phyloP scores from a whole-genome alignment of 495 filamentous ascomycete genomes.

The Penicillium chermesinum region DNA sequence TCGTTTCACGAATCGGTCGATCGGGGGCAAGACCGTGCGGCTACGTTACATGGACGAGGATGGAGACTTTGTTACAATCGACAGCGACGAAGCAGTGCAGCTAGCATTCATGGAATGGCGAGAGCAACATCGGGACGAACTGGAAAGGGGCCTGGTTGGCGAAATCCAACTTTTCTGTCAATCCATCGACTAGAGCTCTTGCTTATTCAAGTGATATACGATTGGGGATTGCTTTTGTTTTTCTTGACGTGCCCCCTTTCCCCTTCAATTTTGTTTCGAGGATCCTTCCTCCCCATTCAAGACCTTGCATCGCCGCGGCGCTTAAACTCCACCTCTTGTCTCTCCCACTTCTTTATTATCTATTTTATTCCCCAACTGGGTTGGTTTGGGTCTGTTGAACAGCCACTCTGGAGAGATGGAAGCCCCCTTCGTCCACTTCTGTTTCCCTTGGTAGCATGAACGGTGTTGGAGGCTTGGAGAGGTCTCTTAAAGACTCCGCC shows the following conservation, averaged over 20 bases:
- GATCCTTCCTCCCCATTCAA: constrained; percentile 4
- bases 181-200: constrained; percentile 33
- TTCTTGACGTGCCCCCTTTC: background rate
- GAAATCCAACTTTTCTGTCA: constrained; percentile 81
- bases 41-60: constrained; percentile 90
- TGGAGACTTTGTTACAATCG: constrained; percentile 86
- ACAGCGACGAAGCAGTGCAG: constrained; percentile 91
- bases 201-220: background rate
- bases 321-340: constrained; percentile 7
- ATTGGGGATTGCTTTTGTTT: too few species aligned
- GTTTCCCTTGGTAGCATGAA: constrained; percentile 17
- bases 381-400: constrained; percentile 29
- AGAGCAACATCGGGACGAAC: constrained; percentile 62
- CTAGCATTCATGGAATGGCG: constrained; percentile 91
- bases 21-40: constrained; percentile 70
- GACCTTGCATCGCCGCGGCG: constrained; percentile 18
- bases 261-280: constrained; percentile 3
- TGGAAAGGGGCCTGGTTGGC: constrained; percentile 60
- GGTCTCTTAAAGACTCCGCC: background rate
- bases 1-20: constrained; percentile 72
- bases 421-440: constrained; percentile 11
- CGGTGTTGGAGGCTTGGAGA: constrained; percentile 11
- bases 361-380: constrained; percentile 22
- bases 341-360: constrained; percentile 1
- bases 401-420: constrained; percentile 15